Percentiles rank a stretch among this genome's conserved stretches.
These are phyloP conservation scores for Lathyrus oleraceus DNA, from an alignment of 306 rosid species.

Conservation along the genomic window DNA sequence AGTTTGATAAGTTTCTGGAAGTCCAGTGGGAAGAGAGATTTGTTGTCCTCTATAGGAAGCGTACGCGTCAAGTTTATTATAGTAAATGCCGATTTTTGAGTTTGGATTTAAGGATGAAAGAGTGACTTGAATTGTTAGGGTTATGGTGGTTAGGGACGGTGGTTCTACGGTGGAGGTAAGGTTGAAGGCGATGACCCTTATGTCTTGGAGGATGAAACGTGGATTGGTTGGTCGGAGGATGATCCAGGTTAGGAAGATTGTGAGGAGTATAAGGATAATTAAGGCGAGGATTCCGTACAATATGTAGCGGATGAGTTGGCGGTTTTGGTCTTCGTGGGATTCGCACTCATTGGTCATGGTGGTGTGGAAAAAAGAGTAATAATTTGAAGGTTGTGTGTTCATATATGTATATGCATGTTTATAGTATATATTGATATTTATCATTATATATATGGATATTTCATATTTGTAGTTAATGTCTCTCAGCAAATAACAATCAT, in stretches of 20 bases:
- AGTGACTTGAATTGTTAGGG: constrained; percentile 52
- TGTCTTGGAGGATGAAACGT: constrained; percentile 63
- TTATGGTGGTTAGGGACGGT: constrained; percentile 30
- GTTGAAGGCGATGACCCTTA: constrained; percentile 60
- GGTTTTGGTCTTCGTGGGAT: constrained; percentile 33
- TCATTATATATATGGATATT: neutral
- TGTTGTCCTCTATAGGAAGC: constrained; percentile 65
- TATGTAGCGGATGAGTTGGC: constrained; percentile 40
- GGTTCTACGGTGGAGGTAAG: constrained; percentile 34
- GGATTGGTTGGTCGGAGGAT: constrained; percentile 68
- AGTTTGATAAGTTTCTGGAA: constrained; percentile 63
- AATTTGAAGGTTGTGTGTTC: constrained; percentile 11
- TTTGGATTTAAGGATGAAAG: constrained; percentile 62
- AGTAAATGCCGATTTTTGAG: constrained; percentile 52
- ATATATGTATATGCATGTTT: neutral
- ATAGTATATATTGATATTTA: constrained; percentile 9
- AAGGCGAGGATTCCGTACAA: constrained; percentile 19
- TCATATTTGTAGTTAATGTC: neutral
- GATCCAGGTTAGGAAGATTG: constrained; percentile 50
- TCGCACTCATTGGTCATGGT: constrained; percentile 45
- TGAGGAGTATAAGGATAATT: constrained; percentile 29
- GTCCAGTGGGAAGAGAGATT: constrained; percentile 40
- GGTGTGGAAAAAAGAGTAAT: neutral
- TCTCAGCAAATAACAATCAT: no score
- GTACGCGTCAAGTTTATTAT: constrained; percentile 45